Evolutionary conservation across 371 early-diverging fungal genomes (phyloP), one percentile per base, ranked within the genome.

Genomic region (Mortierella sp.): DNA sequence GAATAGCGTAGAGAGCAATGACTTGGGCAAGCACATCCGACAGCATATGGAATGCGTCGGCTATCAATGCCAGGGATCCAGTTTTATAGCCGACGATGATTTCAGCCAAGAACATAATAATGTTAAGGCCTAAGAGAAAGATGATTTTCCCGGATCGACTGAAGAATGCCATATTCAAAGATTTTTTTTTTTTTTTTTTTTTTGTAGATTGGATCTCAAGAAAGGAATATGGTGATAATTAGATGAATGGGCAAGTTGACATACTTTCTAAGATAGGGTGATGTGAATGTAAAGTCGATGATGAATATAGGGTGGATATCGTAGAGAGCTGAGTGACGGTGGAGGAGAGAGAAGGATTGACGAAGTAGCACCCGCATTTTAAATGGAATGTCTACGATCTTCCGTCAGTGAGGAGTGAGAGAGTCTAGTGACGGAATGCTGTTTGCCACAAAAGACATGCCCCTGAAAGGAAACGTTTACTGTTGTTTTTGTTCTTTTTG

Each of bases 1-100:
- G 81, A 43, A 95, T 92, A 27, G 97, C 96, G 82, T 92, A 93
- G 32, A 93, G 81, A n/a, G 94, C 96, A 42, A 97, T 89, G 32
- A 86, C 76, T 66, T 95, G 86, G 41, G 91, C 85, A 8, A 94
- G 70, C 31, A 96, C 84, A 80, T 97, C 97, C 59, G 88, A 91
- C 46, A 95, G 80, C 95, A 95, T 95, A 79, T 97, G 97, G 84
- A 95, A 97, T 1, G 94, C 89, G 81, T 97, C 97, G 1, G 96
- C 96, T n/a, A 97, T 82, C 61, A 97, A 85, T 9, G 96, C 92
- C 26, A 97, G 79, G n/a, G 95, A 95, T 32, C 85, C 82, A 0
- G 90, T 88, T 56, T 83, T 75, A 61, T 93, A 91, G 1, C 96
- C 97, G 56, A 92, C 84, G 5, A 92, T 72, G 21, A 95, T 83